Evolutionary conservation across 129 eudicot species (phyloP).

Genomic region (Kitagawia praeruptora): DNA sequence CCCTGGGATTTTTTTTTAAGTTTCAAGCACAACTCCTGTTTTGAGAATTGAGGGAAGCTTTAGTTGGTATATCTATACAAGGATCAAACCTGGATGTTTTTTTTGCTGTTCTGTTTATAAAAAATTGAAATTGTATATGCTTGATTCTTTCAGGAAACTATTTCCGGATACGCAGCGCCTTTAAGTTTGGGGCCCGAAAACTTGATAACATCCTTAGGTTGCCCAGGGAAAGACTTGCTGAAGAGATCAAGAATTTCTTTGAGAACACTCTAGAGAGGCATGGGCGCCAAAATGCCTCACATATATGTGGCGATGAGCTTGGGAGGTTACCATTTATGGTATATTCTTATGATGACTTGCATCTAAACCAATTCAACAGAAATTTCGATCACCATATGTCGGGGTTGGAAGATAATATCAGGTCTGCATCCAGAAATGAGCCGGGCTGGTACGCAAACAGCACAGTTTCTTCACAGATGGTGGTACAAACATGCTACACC

Average conservation of each 20-base stretch:
- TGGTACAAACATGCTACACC: background rate
- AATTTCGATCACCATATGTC: slow-evolving; percentile 35
- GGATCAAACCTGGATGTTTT: background rate
- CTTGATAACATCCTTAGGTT: slow-evolving; percentile 54
- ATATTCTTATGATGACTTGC: slow-evolving; percentile 37
- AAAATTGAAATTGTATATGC: background rate
- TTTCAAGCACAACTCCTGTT: background rate
- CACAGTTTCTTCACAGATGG: slow-evolving; percentile 12
- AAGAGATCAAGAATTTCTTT: slow-evolving; percentile 53
- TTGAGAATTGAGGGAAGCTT: background rate
- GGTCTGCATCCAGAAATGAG: slow-evolving; percentile 11
- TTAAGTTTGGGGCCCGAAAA: slow-evolving; percentile 73
- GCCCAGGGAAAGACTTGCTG: slow-evolving; percentile 36
- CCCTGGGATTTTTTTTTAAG: background rate
- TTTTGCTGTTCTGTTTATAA: background rate
- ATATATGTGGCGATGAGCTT: slow-evolving; percentile 19
- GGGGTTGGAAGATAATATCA: slow-evolving; percentile 14
- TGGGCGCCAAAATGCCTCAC: slow-evolving; percentile 23
- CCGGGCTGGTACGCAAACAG: background rate
- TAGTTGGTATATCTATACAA: background rate
- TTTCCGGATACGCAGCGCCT: slow-evolving; percentile 77
- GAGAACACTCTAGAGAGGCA: slow-evolving; percentile 60
- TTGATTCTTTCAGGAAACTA: slow-evolving; percentile 41
- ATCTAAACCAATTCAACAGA: slow-evolving; percentile 29
- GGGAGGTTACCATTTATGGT: slow-evolving; percentile 22